Conservation (phyloP, 2,329 filamentous ascomycete genomes). For the Xylariaceae sp. region DNA sequence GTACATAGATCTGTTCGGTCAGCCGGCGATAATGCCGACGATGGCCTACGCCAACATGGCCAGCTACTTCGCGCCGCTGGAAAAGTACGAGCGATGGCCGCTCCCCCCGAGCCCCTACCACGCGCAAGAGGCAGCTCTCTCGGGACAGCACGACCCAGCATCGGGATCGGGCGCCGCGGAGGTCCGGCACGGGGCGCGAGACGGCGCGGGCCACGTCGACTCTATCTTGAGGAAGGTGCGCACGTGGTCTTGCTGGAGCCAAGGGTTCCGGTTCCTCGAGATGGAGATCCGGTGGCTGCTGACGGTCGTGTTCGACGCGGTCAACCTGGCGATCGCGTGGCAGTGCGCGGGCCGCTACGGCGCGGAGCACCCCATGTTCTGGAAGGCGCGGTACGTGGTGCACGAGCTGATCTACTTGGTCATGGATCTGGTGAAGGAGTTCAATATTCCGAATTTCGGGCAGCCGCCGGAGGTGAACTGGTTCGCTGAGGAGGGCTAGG, state of each 20-base stretch:
- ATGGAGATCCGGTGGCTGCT: constrained; percentile 16
- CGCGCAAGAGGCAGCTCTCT: no score
- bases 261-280: constrained; percentile 14
- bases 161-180: not conserved
- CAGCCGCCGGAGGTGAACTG: constrained; percentile 5
- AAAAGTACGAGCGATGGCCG: not conserved
- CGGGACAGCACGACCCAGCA: not conserved
- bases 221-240: constrained; percentile 3
- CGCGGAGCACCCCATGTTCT: constrained; percentile 7
- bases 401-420: constrained; percentile 10
- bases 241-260: constrained; percentile 13
- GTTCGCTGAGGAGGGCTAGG: not conserved
- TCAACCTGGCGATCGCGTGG: constrained; percentile 11
- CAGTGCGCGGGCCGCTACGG: not conserved
- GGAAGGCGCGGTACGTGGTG: constrained; percentile 12
- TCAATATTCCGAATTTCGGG: constrained; percentile 9
- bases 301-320: constrained; percentile 16
- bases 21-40: constrained; percentile 12
- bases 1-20: constrained; percentile 14
- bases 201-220: not conserved
- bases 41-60: constrained; percentile 3
- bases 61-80: constrained; percentile 10
- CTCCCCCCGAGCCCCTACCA: no score
- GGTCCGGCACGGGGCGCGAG: no score
- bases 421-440: constrained; percentile 10